Conservation (phyloP, 2,329 filamentous ascomycete genomes). For the Colletotrichum lupini region DNA sequence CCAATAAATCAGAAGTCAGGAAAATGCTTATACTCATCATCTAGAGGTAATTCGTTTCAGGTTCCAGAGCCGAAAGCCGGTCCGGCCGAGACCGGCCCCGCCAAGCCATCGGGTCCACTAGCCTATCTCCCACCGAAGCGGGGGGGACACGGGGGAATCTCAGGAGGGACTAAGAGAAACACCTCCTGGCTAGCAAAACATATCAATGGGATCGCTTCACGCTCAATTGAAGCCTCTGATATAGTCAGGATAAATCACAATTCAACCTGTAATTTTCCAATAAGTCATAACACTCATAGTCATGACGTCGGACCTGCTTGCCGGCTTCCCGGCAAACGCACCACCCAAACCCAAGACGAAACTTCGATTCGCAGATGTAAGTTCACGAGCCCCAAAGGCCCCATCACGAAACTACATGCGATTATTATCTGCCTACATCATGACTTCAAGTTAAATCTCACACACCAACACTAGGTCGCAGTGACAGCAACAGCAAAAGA, state of each 20-base stretch:
- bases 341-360: constrained; percentile 9
- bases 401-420: neutral
- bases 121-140: constrained; percentile 10
- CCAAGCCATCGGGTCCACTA: constrained; percentile 20
- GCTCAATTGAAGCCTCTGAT: too few relatives aligned
- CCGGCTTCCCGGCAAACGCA: constrained; percentile 20
- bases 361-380: constrained; percentile 33
- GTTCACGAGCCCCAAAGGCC: neutral
- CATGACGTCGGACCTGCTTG: constrained; percentile 25
- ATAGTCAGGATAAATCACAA: neutral
- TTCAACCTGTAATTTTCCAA: neutral
- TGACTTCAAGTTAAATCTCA: neutral
- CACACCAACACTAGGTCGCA: constrained; percentile 42
- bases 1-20: neutral
- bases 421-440: neutral
- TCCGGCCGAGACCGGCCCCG: constrained; percentile 14
- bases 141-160: constrained; percentile 18
- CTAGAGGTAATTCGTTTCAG: neutral
- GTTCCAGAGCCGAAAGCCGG: neutral
- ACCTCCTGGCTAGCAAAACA: neutral
- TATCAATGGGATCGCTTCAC: neutral
- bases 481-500: constrained; percentile 54
- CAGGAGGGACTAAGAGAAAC: neutral
- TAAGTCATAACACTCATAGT: neutral
- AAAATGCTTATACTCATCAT: neutral